Conservation (phyloP, 2,329 filamentous ascomycete species). For the Colletotrichum sp. region DNA sequence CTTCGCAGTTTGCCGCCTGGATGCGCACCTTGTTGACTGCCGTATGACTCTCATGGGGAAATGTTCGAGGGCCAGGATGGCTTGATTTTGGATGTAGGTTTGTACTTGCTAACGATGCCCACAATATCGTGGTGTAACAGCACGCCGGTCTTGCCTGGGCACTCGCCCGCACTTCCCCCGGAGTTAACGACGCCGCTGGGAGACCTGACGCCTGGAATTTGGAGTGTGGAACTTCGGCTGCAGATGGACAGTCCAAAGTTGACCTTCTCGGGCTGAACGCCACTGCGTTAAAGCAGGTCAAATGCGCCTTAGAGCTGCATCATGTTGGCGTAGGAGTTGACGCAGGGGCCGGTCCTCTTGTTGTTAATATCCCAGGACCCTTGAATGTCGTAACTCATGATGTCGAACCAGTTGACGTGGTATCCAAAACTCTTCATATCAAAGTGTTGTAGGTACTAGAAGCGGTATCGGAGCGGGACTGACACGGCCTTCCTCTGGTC, state of each 20-base stretch:
- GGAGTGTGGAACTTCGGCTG: conserved; percentile 28
- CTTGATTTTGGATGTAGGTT: background rate
- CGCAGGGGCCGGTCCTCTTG: conserved; percentile 28
- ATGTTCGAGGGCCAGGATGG: too few species aligned
- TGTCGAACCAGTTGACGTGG: conserved; percentile 19
- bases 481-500: background rate
- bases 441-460: conserved; percentile 23
- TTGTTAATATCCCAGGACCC: conserved; percentile 38
- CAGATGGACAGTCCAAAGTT: conserved; percentile 46
- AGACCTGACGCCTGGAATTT: conserved; percentile 4
- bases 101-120: background rate
- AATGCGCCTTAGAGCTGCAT: conserved; percentile 39
- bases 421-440: conserved; percentile 19
- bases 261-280: conserved; percentile 42
- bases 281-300: conserved; percentile 45
- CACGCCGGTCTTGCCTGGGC: conserved; percentile 21
- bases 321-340: conserved; percentile 25
- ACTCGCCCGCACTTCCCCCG: conserved; percentile 27
- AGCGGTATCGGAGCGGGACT: background rate
- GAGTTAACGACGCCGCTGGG: conserved; percentile 23
- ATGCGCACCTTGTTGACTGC: too few species aligned
- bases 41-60: too few species aligned
- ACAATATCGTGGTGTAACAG: conserved; percentile 24
- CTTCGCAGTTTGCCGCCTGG: too few species aligned
- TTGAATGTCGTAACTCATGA: conserved; percentile 44